Percentiles rank a stretch among this genome's conserved stretches.
Conservation (phyloP, 2,329 filamentous ascomycete species). For the Didymella sp. region DNA sequence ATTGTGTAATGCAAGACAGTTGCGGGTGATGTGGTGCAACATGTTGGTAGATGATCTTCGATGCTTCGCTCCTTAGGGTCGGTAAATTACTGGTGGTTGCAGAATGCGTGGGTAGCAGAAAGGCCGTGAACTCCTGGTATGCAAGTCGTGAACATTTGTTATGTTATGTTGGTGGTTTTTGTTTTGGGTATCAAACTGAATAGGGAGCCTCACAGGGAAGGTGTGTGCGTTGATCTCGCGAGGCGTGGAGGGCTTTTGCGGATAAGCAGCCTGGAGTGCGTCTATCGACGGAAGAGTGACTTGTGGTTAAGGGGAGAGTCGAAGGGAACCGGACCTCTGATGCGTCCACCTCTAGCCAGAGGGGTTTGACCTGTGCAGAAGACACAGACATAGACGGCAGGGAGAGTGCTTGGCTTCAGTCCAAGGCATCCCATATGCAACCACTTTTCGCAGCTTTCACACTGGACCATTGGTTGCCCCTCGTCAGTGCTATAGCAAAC, state of each 20-base stretch:
- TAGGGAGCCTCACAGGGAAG: background rate
- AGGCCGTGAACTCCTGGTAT: constrained; percentile 10
- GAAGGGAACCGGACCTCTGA: constrained; percentile 36
- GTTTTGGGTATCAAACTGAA: background rate
- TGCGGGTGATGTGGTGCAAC: constrained; percentile 4
- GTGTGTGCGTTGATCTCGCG: background rate
- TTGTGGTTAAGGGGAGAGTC: constrained; percentile 45
- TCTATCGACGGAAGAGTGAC: constrained; percentile 37
- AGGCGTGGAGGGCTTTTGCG: background rate
- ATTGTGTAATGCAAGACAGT: background rate
- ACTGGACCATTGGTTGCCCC: constrained; percentile 66
- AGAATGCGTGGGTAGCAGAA: background rate
- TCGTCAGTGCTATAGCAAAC: constrained; percentile 63
- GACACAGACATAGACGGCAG: constrained; percentile 50
- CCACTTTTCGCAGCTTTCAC: constrained; percentile 69
- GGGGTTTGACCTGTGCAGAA: constrained; percentile 51
- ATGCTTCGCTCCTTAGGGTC: background rate
- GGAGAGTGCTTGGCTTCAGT: constrained; percentile 57
- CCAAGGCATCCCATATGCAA: constrained; percentile 66
- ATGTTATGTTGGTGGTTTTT: background rate
- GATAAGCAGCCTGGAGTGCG: background rate
- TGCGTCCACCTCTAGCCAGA: constrained; percentile 41
- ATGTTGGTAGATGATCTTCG: background rate
- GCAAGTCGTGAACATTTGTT: background rate
- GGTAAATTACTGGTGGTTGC: constrained; percentile 10